Percentiles rank a stretch among this genome's conserved stretches.
These are phyloP conservation scores for Osmanthus fragrans DNA, from an alignment of 257 asterid genomes.

Conservation along the genomic window DNA sequence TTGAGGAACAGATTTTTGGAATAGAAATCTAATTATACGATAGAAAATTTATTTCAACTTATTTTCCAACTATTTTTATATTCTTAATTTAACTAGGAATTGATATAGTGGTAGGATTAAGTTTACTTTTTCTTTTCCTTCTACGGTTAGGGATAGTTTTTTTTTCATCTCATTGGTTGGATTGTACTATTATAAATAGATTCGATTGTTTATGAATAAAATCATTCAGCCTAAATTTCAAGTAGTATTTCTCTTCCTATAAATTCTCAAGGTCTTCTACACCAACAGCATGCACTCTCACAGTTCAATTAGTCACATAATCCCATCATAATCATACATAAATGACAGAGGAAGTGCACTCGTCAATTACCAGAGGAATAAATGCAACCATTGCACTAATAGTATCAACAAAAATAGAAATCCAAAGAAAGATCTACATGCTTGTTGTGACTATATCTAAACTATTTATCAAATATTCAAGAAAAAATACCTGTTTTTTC, in stretches of 20 bases:
- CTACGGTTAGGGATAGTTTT: too few species aligned
- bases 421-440: constrained; percentile 9
- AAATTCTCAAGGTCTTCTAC: neutral
- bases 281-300: constrained; percentile 5
- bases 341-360: neutral
- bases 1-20: too few species aligned
- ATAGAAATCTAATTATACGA: too few species aligned
- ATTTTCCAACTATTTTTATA: too few species aligned
- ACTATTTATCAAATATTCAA: neutral
- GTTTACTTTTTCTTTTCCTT: too few species aligned
- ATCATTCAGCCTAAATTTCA: too few species aligned
- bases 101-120: too few species aligned
- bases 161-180: too few species aligned
- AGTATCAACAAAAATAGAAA: neutral
- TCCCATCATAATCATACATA: constrained; percentile 11
- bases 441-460: constrained; percentile 1
- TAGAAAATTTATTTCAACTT: too few species aligned
- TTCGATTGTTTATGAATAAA: too few species aligned
- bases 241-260: neutral
- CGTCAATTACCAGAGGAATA: neutral
- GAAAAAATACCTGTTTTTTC: neutral
- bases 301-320: constrained; percentile 19
- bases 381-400: constrained; percentile 10
- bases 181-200: too few species aligned
- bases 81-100: too few species aligned